A percentile compares a stretch with the other conserved stretches of the same genome.
Conservation (phyloP, 352 stramenopile species). For the Pythium biforme region DNA sequence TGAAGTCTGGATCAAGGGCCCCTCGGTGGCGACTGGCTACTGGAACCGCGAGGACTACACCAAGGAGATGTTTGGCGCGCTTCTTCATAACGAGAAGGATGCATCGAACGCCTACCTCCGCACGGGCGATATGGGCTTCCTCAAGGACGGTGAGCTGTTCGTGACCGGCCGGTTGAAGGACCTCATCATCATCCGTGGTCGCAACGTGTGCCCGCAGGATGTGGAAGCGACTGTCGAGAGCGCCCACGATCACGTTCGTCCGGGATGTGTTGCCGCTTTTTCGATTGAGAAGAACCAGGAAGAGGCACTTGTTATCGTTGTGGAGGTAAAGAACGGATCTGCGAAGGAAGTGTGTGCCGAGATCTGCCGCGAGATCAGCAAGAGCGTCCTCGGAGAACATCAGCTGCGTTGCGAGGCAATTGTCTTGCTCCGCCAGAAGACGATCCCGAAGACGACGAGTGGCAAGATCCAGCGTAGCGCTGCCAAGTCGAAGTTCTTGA, state of each 20-base stretch:
- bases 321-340: slow-evolving; percentile 64
- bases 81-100: slow-evolving; percentile 44
- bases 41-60: slow-evolving; percentile 71
- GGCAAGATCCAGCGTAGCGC: slow-evolving; percentile 82
- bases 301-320: slow-evolving; percentile 75
- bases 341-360: slow-evolving; percentile 49
- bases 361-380: slow-evolving; percentile 69
- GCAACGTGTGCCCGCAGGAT: slow-evolving; percentile 77
- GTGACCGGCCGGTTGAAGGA: slow-evolving; percentile 79
- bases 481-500: slow-evolving; percentile 53
- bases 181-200: slow-evolving; percentile 82
- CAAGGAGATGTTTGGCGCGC: slow-evolving; percentile 63
- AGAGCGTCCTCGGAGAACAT: slow-evolving; percentile 61
- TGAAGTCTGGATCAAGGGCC: slow-evolving; percentile 93
- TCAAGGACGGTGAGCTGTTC: slow-evolving; percentile 66
- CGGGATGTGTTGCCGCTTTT: slow-evolving; percentile 75
- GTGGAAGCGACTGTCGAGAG: slow-evolving; percentile 68
- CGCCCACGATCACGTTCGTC: slow-evolving; percentile 63
- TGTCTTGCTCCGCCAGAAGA: slow-evolving; percentile 67
- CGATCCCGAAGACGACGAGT: slow-evolving; percentile 83
- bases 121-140: slow-evolving; percentile 78
- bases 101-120: slow-evolving; percentile 43
- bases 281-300: slow-evolving; percentile 79
- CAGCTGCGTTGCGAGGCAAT: slow-evolving; percentile 70
- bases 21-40: slow-evolving; percentile 68